Base-by-base conservation (phyloP, 2,329 filamentous ascomycete species). In the Colletotrichum sp. region DNA sequence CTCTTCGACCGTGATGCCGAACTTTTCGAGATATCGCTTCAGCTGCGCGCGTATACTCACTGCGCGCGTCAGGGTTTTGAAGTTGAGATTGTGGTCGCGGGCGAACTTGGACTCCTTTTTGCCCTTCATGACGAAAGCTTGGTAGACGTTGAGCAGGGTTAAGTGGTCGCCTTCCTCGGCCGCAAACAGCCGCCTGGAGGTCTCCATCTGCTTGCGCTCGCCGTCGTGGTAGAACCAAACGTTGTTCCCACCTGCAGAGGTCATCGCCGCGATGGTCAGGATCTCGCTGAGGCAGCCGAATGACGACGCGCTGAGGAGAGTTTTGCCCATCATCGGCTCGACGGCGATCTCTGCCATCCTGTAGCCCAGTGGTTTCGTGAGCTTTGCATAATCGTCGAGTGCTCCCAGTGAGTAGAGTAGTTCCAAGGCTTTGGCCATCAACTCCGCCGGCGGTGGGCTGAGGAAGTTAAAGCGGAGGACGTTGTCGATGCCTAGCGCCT, bases 241-340 rank as follows among this genome's bases (percentile, higher is more conserved):
- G 61, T 91, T 93, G 64, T 91, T 93, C 6, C 95, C 94, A 76
- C 96, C 94, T 0, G 98, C 87, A 77, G 93, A 97, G 39, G 95
- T 94, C 96, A 99, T 99, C 18, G 97, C 96, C 7, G 96, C 95
- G 78, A 99, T 98, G 3, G 93, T 95, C 30, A 99, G 89, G 68
- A 99, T 94, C 84, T 98, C 96, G 81, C 92, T 93, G 15, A 98
- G 86, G 79, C 96, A 98, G 48, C 89, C 90, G 84, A 98, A 98
- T 0, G 90, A 88, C 6, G 92, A 87, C 0, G 96, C 94, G 21
- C 93, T 92, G 10, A 99, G 91, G 6, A 98, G 88, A 0, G 94
- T 95, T 85, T 96, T 98, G 8, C 94, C 95, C 91, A 98, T 97
- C 95, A 98, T 98, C 0, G 97, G 97, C 79, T 98, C 95, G 9